Evolutionary conservation across 75 land plant species (phyloP).

Genomic region (Larix kaempferi): DNA sequence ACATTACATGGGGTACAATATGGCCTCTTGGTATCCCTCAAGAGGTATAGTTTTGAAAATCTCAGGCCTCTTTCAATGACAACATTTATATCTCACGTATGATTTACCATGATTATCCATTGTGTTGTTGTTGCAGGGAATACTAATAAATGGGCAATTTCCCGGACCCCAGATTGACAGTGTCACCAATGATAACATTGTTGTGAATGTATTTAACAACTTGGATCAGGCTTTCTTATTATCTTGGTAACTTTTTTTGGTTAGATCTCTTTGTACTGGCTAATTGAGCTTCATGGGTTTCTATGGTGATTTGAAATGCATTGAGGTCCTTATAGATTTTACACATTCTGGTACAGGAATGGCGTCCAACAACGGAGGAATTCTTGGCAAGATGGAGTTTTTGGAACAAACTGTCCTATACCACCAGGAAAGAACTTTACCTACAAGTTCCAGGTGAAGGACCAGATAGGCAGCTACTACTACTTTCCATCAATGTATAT

Average conservation of each 20-base stretch:
- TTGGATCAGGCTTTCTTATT: slow-evolving; percentile 63
- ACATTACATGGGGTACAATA: slow-evolving; percentile 26
- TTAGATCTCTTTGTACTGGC: background rate
- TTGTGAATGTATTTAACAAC: slow-evolving; percentile 62
- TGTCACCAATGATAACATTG: slow-evolving; percentile 68
- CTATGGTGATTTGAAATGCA: background rate
- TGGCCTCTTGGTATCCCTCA: slow-evolving; percentile 35
- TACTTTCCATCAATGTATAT: slow-evolving; percentile 72
- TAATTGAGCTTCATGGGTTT: background rate
- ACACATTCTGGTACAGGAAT: slow-evolving; percentile 50
- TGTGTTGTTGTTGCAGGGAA: slow-evolving; percentile 49
- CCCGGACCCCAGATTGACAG: slow-evolving; percentile 79
- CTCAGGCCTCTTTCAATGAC: slow-evolving; percentile 23
- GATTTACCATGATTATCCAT: background rate
- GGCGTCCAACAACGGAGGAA: slow-evolving; percentile 81
- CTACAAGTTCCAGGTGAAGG: slow-evolving; percentile 74
- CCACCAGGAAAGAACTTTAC: slow-evolving; percentile 71
- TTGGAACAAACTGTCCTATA: slow-evolving; percentile 93
- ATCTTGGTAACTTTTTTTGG: slow-evolving; percentile 40
- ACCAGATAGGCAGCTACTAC: slow-evolving; percentile 85
- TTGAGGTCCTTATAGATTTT: background rate
- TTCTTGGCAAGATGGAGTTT: slow-evolving; percentile 91
- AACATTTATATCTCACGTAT: background rate
- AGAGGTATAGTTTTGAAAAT: slow-evolving; percentile 13
- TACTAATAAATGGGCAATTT: slow-evolving; percentile 86